Evolutionary conservation across 2,329 filamentous ascomycete species (phyloP), one percentile per base, ranked within the genome.

Genomic region (Ceratocystiopsis brevicomis): DNA sequence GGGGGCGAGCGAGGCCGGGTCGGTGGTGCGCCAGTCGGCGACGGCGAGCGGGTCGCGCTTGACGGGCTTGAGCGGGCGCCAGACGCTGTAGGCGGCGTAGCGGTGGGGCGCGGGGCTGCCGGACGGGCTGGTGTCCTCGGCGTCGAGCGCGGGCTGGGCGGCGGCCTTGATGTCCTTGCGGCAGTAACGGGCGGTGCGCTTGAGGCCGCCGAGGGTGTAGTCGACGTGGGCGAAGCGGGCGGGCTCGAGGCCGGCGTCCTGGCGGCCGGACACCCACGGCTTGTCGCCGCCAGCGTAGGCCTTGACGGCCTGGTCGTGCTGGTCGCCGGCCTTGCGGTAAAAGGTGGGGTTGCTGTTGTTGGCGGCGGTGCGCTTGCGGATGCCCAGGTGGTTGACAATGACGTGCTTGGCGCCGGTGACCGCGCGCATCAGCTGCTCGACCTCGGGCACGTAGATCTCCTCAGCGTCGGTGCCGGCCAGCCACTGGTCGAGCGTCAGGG

Each of bases 251-350:
- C 41, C 41, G 5, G 41, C 41, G 30, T 42, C 41, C 35, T 42
- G 35, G 11, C 41, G 21, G 16, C 41, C 41, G 4, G 41, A 42
- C 11, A 42, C 40, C 41, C 41, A 42, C n/a, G 41, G 15, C 35
- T 38, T 38, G 9, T 42, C 41, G 25, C 41, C 41, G 9, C 41
- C 37, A 6, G 41, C 41, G 14, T 42, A 42, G 25, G 33, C 38
- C 30, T 38, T 38, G n/a, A 42, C 41, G 21, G 41, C 41, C 36
- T 42, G 41, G 41, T 42, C 41, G 30, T 42, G 41, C 21, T 17
- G 21, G 16, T 42, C 41, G 25, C 41, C 41, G n/a, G 41, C 41
- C 41, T 42, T 42, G 41, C 41, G 41, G 41, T 42, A 42, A 16
- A 42, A 42, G 5, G 35, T 42, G 6, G 41, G 41, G 41, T 42